Percentiles rank a stretch among this genome's conserved stretches.
Conservation (phyloP, 2,329 filamentous ascomycete species). For the Blastomyces parvus region DNA sequence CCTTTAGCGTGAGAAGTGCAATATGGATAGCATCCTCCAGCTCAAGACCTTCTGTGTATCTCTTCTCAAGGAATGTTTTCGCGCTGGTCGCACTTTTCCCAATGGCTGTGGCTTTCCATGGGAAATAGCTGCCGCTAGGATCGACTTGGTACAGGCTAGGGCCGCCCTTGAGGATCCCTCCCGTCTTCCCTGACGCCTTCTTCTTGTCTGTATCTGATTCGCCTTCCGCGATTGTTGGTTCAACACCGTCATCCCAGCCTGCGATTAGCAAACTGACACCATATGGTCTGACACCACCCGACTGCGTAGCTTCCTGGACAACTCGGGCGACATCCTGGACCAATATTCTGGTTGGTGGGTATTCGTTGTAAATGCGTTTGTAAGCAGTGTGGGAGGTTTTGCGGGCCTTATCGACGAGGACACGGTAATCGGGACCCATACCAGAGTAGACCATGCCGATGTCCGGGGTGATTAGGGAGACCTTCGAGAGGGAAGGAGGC, state of each 20-base stretch:
- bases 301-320: conserved; percentile 98
- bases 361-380: conserved; percentile 99
- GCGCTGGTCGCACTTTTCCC: conserved; percentile 97
- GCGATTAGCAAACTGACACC: conserved; percentile 92
- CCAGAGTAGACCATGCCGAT: conserved; percentile 99
- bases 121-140: conserved; percentile 97
- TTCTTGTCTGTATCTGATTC: conserved; percentile 53
- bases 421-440: conserved; percentile 97
- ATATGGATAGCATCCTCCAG: conserved; percentile 98
- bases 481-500: conserved; percentile 87
- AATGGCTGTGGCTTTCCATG: conserved; percentile 98
- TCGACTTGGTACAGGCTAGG: conserved; percentile 98
- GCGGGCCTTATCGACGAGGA: conserved; percentile 92
- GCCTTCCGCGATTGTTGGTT: conserved; percentile 65
- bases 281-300: conserved; percentile 91
- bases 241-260: conserved; percentile 93
- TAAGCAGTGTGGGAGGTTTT: conserved; percentile 98
- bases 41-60: conserved; percentile 94
- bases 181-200: conserved; percentile 75
- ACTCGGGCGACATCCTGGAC: conserved; percentile 96
- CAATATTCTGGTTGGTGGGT: conserved; percentile 97
- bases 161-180: conserved; percentile 88
- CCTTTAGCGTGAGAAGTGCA: conserved; percentile 90
- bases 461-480: conserved; percentile 95
- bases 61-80: conserved; percentile 98